These are phyloP conservation scores for Wickerhamomyces subpelliculosus DNA, from an alignment of 805 yeast species.

Conservation along the genomic window DNA sequence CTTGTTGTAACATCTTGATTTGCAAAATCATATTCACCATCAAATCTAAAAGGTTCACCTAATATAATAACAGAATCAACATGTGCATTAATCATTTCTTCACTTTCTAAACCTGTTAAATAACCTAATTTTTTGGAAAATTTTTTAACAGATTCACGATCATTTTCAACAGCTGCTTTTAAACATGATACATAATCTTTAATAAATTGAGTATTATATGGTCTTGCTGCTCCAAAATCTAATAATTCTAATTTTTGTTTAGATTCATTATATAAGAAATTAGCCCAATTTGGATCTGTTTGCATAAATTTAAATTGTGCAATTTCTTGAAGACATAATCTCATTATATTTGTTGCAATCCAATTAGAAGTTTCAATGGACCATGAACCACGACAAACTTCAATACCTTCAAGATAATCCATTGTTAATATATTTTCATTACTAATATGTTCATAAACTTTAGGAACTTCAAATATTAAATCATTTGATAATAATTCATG, in stretches of 20 bases:
- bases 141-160: conserved; percentile 54
- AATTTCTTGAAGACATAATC: conserved; percentile 79
- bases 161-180: conserved; percentile 66
- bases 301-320: conserved; percentile 88
- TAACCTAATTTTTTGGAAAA: conserved; percentile 76
- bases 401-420: conserved; percentile 81
- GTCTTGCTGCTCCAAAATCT: conserved; percentile 95
- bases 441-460: conserved; percentile 67
- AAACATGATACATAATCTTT: conserved; percentile 61
- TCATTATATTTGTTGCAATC: conserved; percentile 82
- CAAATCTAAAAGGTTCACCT: conserved; percentile 82
- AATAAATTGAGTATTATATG: conserved; percentile 62
- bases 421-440: conserved; percentile 83
- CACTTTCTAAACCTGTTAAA: conserved; percentile 85
- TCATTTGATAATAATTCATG: conserved; percentile 51
- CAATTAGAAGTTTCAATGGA: conserved; percentile 68
- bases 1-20: conserved; percentile 91
- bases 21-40: conserved; percentile 57
- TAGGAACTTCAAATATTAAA: conserved; percentile 70
- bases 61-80: conserved; percentile 82
- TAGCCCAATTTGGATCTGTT: conserved; percentile 99
- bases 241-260: conserved; percentile 73
- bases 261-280: conserved; percentile 73
- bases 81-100: conserved; percentile 86
- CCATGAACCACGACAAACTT: conserved; percentile 72